Evolutionary conservation across 1,139 yeast species (phyloP).

Genomic region (Sugiyamaella paludigena): DNA sequence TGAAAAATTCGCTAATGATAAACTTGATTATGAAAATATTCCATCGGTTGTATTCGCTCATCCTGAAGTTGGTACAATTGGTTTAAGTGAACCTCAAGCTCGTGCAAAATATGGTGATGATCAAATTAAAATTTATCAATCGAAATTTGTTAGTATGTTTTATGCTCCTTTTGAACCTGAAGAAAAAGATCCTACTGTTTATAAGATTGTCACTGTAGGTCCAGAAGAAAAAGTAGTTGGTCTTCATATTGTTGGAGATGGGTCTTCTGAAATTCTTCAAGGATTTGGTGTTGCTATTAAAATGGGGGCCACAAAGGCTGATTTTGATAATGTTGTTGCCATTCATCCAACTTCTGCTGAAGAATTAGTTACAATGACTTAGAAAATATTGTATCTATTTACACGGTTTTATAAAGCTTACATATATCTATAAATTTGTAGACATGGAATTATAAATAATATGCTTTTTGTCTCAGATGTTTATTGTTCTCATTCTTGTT

Average conservation of each 20-base stretch:
- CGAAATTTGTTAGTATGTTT: slow-evolving; percentile 88
- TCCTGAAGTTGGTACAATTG: slow-evolving; percentile 96
- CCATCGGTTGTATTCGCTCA: slow-evolving; percentile 95
- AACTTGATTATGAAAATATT: slow-evolving; percentile 78
- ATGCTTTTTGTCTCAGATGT: no score
- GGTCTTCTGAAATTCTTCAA: slow-evolving; percentile 88
- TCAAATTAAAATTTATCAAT: slow-evolving; percentile 73
- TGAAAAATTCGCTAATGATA: slow-evolving; percentile 57
- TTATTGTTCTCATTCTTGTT: not conserved
- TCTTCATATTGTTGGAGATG: slow-evolving; percentile 86
- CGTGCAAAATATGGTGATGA: slow-evolving; percentile 73
- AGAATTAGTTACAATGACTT: slow-evolving; percentile 86
- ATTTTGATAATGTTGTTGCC: slow-evolving; percentile 93
- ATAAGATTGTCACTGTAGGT: slow-evolving; percentile 78
- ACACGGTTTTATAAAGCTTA: no score
- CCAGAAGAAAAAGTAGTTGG: slow-evolving; percentile 92
- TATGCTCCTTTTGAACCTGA: slow-evolving; percentile 69
- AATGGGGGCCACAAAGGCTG: slow-evolving; percentile 91
- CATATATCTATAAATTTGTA: no score
- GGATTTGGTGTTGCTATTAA: slow-evolving; percentile 97
- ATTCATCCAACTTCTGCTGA: slow-evolving; percentile 99
- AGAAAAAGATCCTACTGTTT: slow-evolving; percentile 81
- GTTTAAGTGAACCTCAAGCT: slow-evolving; percentile 78
- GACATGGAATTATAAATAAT: no score
- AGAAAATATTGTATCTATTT: slow-evolving; percentile 23